These are phyloP conservation scores for Phoma sp. DNA, from an alignment of 2,329 filamentous ascomycete species.

Conservation along the genomic window DNA sequence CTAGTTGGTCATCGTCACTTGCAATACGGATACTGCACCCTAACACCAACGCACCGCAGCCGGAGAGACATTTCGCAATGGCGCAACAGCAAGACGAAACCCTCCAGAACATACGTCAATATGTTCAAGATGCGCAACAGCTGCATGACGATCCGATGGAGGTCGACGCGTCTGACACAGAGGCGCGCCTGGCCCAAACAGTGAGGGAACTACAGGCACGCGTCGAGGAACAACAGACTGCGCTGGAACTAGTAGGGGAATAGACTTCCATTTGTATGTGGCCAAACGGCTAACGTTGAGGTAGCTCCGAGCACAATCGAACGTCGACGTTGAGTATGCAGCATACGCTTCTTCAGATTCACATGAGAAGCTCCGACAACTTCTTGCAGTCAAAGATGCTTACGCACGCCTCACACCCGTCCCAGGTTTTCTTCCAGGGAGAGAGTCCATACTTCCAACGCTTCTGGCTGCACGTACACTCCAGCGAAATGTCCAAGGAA, in stretches of 20 bases:
- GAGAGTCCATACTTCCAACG: slow-evolving; percentile 72
- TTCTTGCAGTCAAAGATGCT: slow-evolving; percentile 64
- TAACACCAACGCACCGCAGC: slow-evolving; percentile 3
- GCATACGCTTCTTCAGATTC: slow-evolving; percentile 45
- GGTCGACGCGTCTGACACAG: slow-evolving; percentile 51
- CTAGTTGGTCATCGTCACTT: slow-evolving; percentile 10
- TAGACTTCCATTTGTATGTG: background rate
- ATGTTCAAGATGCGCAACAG: slow-evolving; percentile 28
- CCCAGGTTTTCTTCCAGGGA: slow-evolving; percentile 69
- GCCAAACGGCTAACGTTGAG: slow-evolving; percentile 21
- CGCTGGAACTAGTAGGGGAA: slow-evolving; percentile 52
- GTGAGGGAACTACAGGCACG: slow-evolving; percentile 68
- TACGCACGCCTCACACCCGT: slow-evolving; percentile 68
- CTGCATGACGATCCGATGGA: slow-evolving; percentile 45
- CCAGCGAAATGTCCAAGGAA: slow-evolving; percentile 68
- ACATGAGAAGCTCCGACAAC: slow-evolving; percentile 51
- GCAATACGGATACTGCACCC: background rate
- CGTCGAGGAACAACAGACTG: slow-evolving; percentile 56
- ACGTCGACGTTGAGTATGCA: slow-evolving; percentile 27
- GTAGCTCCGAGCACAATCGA: slow-evolving; percentile 53
- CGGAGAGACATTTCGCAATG: slow-evolving; percentile 22
- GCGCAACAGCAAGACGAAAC: slow-evolving; percentile 23
- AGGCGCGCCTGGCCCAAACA: slow-evolving; percentile 68
- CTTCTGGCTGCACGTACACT: slow-evolving; percentile 74
- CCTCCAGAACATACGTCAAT: slow-evolving; percentile 39